These are phyloP conservation scores for Sabuloglossum arenarium DNA, from an alignment of 495 filamentous ascomycete genomes.

Conservation along the genomic window DNA sequence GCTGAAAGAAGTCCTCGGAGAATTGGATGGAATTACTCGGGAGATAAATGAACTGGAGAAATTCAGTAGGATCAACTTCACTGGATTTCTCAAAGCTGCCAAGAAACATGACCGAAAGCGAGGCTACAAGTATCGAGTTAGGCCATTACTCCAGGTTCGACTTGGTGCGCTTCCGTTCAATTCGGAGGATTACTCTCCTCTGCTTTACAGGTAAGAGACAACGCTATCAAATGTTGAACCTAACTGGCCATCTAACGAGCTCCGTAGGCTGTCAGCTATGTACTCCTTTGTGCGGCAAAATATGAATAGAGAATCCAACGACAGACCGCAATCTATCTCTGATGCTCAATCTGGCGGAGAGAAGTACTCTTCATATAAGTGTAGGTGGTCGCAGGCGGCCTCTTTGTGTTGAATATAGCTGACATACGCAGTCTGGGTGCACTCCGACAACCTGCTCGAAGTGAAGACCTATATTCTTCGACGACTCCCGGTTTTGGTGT, in stretches of 20 bases:
- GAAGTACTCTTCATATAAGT: slow-evolving; percentile 81
- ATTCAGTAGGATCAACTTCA: slow-evolving; percentile 91
- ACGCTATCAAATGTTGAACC: not conserved
- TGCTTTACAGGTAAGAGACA: slow-evolving; percentile 43
- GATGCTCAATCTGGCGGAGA: slow-evolving; percentile 30
- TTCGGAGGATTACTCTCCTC: slow-evolving; percentile 78
- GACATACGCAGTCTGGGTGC: slow-evolving; percentile 56
- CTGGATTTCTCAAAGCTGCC: slow-evolving; percentile 88
- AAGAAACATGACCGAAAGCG: slow-evolving; percentile 96
- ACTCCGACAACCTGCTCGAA: slow-evolving; percentile 82
- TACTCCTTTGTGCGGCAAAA: slow-evolving; percentile 82
- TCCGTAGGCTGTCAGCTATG: slow-evolving; percentile 57
- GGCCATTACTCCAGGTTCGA: slow-evolving; percentile 75
- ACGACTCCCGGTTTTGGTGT: slow-evolving; percentile 74
- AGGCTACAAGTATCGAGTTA: slow-evolving; percentile 56
- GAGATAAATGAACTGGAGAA: slow-evolving; percentile 88
- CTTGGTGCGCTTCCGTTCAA: slow-evolving; percentile 79
- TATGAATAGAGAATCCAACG: slow-evolving; percentile 31
- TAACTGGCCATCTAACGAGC: not conserved
- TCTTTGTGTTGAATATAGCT: not conserved
- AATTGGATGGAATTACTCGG: slow-evolving; percentile 70
- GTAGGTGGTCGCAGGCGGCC: slow-evolving; percentile 17
- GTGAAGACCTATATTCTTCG: slow-evolving; percentile 88
- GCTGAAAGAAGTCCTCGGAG: slow-evolving; percentile 47
- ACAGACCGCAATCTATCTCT: slow-evolving; percentile 12